phyloP scores from a whole-genome alignment of 1,139 yeast genomes.

The Lizanozyma gosingica region DNA sequence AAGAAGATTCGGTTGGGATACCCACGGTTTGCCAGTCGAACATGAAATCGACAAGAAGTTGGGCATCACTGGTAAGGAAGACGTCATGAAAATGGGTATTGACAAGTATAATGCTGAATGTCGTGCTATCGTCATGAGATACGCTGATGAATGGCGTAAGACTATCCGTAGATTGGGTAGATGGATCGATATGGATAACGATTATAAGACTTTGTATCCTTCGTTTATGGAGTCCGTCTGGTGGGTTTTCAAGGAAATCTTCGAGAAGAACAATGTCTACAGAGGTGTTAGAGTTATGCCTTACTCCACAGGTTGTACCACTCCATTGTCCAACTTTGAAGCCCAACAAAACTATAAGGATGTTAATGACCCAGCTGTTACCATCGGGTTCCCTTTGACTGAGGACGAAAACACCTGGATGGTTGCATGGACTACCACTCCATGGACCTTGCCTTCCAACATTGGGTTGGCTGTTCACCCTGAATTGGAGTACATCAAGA shows the following conservation, averaged over 20 bases:
- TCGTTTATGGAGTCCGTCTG: conserved; percentile 95
- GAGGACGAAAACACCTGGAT: conserved; percentile 75
- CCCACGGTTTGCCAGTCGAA: conserved; percentile 97
- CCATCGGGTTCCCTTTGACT: conserved; percentile 76
- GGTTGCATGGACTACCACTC: conserved; percentile 99
- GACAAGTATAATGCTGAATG: conserved; percentile 92
- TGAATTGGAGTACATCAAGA: conserved; percentile 82
- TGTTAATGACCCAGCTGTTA: conserved; percentile 93
- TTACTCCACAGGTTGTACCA: conserved; percentile 92
- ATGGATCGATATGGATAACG: conserved; percentile 99
- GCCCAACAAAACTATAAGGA: conserved; percentile 98
- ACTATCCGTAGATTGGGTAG: conserved; percentile 93
- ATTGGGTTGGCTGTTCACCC: conserved; percentile 89
- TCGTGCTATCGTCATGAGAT: conserved; percentile 94
- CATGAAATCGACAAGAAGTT: conserved; percentile 97
- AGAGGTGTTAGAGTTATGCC: conserved; percentile 98
- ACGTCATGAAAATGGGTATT: conserved; percentile 88
- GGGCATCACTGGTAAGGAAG: conserved; percentile 88
- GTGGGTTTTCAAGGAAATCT: conserved; percentile 96
- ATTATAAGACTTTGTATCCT: conserved; percentile 94
- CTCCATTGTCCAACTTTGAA: conserved; percentile 94
- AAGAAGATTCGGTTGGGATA: conserved; percentile 99
- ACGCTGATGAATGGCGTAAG: conserved; percentile 88
- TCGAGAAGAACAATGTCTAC: conserved; percentile 78
- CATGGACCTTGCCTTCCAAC: conserved; percentile 98